These are phyloP conservation scores for Mucor irregularis DNA, from an alignment of 371 early-diverging fungal species.

Conservation along the genomic window DNA sequence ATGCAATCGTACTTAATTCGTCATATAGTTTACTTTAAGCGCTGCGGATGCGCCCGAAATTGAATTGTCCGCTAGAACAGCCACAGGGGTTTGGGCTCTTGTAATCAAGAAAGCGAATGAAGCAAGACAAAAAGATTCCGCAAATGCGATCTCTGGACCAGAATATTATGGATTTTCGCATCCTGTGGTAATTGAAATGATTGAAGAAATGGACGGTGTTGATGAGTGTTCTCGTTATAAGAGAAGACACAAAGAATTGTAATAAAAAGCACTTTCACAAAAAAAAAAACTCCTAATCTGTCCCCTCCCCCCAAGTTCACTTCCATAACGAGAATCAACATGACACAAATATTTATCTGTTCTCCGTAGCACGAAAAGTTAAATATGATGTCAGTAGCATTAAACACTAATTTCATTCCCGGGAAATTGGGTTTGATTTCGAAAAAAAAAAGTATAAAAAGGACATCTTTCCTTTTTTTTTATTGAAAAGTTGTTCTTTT, in stretches of 20 bases:
- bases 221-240: conserved; percentile 53
- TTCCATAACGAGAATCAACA: too few species aligned
- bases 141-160: conserved; percentile 86
- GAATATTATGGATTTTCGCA: conserved; percentile 92
- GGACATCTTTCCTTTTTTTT: conserved; percentile 3
- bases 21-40: conserved; percentile 70
- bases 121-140: conserved; percentile 70
- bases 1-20: neutral
- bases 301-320: neutral
- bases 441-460: too few species aligned
- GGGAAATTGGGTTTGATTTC: too few species aligned
- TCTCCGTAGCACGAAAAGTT: neutral
- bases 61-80: conserved; percentile 67
- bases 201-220: conserved; percentile 81
- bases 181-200: conserved; percentile 82
- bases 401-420: too few species aligned
- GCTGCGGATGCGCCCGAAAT: conserved; percentile 69
- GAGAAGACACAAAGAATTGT: conserved; percentile 2
- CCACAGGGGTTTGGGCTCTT: conserved; percentile 88
- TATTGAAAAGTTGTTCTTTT: conserved; percentile 4
- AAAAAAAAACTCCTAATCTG: neutral
- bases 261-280: neutral
- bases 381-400: too few species aligned
- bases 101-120: conserved; percentile 76
- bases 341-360: neutral